Evolutionary conservation across 176 grass and related monocot genomes (phyloP).

Genomic region (Saccharum spontaneum): DNA sequence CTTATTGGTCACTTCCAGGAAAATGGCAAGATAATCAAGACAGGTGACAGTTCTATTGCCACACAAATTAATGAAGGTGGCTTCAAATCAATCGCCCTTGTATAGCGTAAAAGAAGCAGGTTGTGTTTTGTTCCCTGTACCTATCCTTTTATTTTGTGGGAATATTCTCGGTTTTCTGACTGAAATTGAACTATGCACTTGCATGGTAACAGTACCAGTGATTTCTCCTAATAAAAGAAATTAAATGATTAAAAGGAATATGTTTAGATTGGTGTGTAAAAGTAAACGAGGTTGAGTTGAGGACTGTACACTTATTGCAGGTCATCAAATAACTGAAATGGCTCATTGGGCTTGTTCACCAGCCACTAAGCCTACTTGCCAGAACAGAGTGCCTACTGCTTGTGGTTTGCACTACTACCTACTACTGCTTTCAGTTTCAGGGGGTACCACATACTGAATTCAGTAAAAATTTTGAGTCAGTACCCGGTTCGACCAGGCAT

Average conservation of each 20-base stretch:
- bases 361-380: not conserved
- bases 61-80: constrained; percentile 65
- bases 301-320: constrained; percentile 31
- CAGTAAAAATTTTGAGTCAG: constrained; percentile 18
- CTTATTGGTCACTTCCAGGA: constrained; percentile 47
- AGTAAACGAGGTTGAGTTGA: constrained; percentile 15
- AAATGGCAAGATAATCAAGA: constrained; percentile 87
- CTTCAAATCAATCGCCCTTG: constrained; percentile 56
- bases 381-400: constrained; percentile 4
- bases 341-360: not conserved
- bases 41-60: constrained; percentile 77
- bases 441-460: constrained; percentile 1
- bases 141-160: not conserved
- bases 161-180: not conserved
- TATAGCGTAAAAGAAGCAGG: constrained; percentile 32
- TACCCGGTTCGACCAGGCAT: not conserved
- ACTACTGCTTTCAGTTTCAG: not conserved
- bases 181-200: not conserved
- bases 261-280: not conserved
- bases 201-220: not conserved
- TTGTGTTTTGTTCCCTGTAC: constrained; percentile 22
- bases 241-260: constrained; percentile 20
- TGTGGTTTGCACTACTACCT: constrained; percentile 21
- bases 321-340: constrained; percentile 28
- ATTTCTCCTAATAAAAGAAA: constrained; percentile 8